These are phyloP conservation scores for Colletotrichum euphorbiae DNA, from an alignment of 2,329 filamentous ascomycete species.

Conservation along the genomic window DNA sequence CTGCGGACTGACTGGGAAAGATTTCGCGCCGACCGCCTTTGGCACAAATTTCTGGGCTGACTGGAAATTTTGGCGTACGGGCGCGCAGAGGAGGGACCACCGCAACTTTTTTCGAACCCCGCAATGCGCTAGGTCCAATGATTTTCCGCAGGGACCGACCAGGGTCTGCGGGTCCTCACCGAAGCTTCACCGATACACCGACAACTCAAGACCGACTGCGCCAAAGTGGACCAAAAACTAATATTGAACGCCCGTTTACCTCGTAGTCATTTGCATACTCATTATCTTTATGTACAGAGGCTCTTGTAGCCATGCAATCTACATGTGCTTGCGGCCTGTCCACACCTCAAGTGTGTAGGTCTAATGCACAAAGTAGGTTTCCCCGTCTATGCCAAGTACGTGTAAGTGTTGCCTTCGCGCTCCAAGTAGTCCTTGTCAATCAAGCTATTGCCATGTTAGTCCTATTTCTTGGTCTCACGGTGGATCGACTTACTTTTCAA, in stretches of 20 bases:
- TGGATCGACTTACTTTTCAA: slow-evolving; percentile 78
- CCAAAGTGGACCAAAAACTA: background rate
- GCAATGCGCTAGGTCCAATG: slow-evolving; percentile 42
- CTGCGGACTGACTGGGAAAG: slow-evolving; percentile 27
- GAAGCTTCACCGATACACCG: slow-evolving; percentile 10
- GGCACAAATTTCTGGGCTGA: slow-evolving; percentile 33
- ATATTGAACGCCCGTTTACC: background rate
- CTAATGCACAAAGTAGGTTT: slow-evolving; percentile 2
- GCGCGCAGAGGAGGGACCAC: slow-evolving; percentile 10
- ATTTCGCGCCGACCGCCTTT: slow-evolving; percentile 40
- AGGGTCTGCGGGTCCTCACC: slow-evolving; percentile 1
- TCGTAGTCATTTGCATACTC: background rate
- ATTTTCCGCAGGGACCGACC: slow-evolving; percentile 39
- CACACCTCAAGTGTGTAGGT: background rate
- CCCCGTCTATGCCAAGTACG: slow-evolving; percentile 72
- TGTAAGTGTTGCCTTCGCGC: slow-evolving; percentile 77
- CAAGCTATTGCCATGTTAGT: slow-evolving; percentile 64
- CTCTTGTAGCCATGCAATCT: background rate
- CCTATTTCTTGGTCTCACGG: slow-evolving; percentile 8
- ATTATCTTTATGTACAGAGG: slow-evolving; percentile 5
- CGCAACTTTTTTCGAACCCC: slow-evolving; percentile 42
- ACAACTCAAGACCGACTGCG: no score
- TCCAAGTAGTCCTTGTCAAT: slow-evolving; percentile 97
- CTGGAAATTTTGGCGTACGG: slow-evolving; percentile 35
- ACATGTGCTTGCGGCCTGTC: background rate